These are phyloP conservation scores for Blumeriella jaapii DNA, from an alignment of 2,329 filamentous ascomycete species.

Conservation along the genomic window DNA sequence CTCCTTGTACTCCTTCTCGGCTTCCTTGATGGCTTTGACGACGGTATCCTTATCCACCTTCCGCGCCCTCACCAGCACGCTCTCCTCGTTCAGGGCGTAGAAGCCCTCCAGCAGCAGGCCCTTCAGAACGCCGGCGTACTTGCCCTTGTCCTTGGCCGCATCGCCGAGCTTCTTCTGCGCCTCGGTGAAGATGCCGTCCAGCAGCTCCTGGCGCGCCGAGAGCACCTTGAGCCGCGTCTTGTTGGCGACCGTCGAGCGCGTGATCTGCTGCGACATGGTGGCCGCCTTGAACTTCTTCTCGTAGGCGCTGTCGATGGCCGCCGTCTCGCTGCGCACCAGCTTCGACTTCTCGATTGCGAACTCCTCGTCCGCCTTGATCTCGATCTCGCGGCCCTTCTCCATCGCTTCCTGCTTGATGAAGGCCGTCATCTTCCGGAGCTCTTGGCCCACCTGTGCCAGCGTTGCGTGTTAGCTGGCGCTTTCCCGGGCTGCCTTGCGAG, in stretches of 20 bases:
- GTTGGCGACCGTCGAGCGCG: conserved; percentile 89
- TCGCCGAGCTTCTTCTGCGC: conserved; percentile 61
- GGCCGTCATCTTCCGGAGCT: conserved; percentile 99
- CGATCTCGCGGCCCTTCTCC: conserved; percentile 94
- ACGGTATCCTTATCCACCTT: conserved; percentile 68
- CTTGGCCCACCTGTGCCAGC: conserved; percentile 68
- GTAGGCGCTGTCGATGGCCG: conserved; percentile 83
- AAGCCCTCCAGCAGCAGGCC: conserved; percentile 79
- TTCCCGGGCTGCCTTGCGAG: too few relatives aligned
- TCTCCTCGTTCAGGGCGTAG: conserved; percentile 75
- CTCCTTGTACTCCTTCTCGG: conserved; percentile 74
- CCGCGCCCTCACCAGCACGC: conserved; percentile 62
- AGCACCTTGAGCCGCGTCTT: conserved; percentile 88
- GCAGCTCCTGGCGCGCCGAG: conserved; percentile 74
- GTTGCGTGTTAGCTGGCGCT: conserved; percentile 10
- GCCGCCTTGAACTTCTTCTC: conserved; percentile 99
- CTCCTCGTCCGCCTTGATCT: conserved; percentile 97
- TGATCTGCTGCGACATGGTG: conserved; percentile 97
- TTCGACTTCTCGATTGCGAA: conserved; percentile 99
- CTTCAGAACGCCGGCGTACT: conserved; percentile 69
- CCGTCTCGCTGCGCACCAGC: conserved; percentile 90
- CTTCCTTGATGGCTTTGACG: conserved; percentile 67
- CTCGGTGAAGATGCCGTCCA: conserved; percentile 80
- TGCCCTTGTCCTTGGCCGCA: conserved; percentile 54
- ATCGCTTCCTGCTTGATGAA: conserved; percentile 98